Evolutionary conservation across 2,329 filamentous ascomycete genomes (phyloP).

Genomic region (Penicillium sp.): DNA sequence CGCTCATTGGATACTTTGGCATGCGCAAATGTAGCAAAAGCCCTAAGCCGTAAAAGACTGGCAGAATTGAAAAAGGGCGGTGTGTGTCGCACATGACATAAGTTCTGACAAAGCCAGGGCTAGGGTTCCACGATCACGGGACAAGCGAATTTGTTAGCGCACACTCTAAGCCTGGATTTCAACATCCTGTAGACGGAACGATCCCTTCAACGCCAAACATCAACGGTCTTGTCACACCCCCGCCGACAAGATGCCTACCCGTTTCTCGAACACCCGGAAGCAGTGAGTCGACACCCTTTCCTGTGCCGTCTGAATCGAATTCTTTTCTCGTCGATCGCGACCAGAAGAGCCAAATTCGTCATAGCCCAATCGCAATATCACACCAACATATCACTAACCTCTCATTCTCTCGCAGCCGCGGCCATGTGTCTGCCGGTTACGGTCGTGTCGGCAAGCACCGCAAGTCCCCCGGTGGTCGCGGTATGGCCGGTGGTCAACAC

Average conservation of each 20-base stretch:
- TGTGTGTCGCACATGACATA: neutral
- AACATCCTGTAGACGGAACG: slow-evolving; percentile 35
- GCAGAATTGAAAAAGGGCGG: slow-evolving; percentile 11
- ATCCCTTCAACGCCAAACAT: slow-evolving; percentile 39
- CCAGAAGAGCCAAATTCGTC: slow-evolving; percentile 20
- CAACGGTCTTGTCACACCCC: slow-evolving; percentile 43
- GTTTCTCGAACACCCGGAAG: slow-evolving; percentile 53
- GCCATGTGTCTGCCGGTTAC: slow-evolving; percentile 97
- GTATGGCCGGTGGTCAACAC: slow-evolving; percentile 98
- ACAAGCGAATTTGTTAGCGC: slow-evolving; percentile 42
- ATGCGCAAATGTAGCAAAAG: neutral
- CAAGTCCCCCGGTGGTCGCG: slow-evolving; percentile 78
- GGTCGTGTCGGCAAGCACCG: slow-evolving; percentile 99
- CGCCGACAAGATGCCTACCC: slow-evolving; percentile 53
- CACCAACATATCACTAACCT: slow-evolving; percentile 22
- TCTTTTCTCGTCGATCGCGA: slow-evolving; percentile 14
- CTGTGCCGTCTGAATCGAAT: slow-evolving; percentile 20
- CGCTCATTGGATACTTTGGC: neutral
- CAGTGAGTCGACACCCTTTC: slow-evolving; percentile 41
- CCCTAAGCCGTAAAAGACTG: neutral
- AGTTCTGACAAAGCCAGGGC: slow-evolving; percentile 14
- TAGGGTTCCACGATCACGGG: slow-evolving; percentile 37
- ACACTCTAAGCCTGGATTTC: slow-evolving; percentile 42
- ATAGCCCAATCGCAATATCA: slow-evolving; percentile 15
- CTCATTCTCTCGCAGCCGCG: slow-evolving; percentile 63